Base-by-base conservation (phyloP, 2,329 filamentous ascomycete species). In the Cladophialophora exuberans region DNA sequence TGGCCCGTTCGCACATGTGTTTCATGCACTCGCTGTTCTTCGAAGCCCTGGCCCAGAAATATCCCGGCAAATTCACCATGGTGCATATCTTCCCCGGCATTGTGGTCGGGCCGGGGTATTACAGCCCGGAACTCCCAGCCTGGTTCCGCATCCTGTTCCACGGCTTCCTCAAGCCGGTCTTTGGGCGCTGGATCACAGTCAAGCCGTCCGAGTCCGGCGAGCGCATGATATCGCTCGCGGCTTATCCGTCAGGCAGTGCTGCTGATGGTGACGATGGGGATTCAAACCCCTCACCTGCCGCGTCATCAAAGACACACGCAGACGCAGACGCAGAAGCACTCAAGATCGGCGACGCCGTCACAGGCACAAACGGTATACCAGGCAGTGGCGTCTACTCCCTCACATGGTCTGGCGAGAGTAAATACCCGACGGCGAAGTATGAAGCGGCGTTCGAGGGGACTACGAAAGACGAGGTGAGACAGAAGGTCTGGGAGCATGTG, bases 21-120 rank as follows among this genome's bases (percentile, higher is more conserved):
- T 70, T 70, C 42, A 66, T 72, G 64, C 70, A 57, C 10, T 69
- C 65, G 6, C 64, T 71, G 36, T 65, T 67, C 59, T 66, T 71
- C 28, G 67, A 70, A 35, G 54, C 65, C 18, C 41, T 72, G 0
- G 68, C 67, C 2, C 47, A 60, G 5, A 48, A 65, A 38, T 55
- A 72, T 39, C 35, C 42, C 11, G 53, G 50, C 5, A 66, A 64
- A 22, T 36, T 72, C 3, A 51, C 55, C 3, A 54, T 69, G 10
- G 56, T 61, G 3, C 69, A 72, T 56, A 64, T 68, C 25, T 70
- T 65, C 41, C 71, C 72, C 0, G 68, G 70, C 1, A 56, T 74
- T 0, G 69, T 73, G 2, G 58, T 68, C 6, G 67, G 65, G 0
- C 66, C 65, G 1, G 62, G 23, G 0, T 72, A 70, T 28, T 59